These are phyloP conservation scores for Fistulifera solaris DNA, from an alignment of 108 stramenopile genomes.

Conservation along the genomic window DNA sequence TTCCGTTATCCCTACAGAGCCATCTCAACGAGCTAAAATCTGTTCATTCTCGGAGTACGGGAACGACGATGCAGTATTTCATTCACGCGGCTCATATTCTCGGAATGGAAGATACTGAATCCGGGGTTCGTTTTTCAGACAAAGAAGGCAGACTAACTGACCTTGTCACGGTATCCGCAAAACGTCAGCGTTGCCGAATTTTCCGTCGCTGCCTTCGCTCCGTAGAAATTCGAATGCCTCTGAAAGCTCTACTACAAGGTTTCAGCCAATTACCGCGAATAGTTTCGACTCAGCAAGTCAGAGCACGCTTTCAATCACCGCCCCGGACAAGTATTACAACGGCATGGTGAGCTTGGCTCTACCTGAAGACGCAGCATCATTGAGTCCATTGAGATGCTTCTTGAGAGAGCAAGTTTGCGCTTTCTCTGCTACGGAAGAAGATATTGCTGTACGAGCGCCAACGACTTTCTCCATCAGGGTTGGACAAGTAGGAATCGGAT, in stretches of 20 bases:
- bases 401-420: conserved; percentile 77
- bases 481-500: conserved; percentile 27
- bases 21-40: conserved; percentile 57
- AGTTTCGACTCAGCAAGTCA: too few species aligned
- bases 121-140: conserved; percentile 45
- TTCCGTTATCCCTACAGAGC: conserved; percentile 57
- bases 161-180: background rate
- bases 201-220: too few species aligned
- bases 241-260: background rate
- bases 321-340: conserved; percentile 23
- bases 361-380: conserved; percentile 53
- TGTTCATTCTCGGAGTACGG: conserved; percentile 60
- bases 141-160: background rate
- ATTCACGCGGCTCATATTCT: conserved; percentile 61
- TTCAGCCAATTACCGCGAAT: background rate
- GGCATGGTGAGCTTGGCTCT: conserved; percentile 51
- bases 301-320: background rate
- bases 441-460: conserved; percentile 81
- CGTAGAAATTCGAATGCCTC: too few species aligned
- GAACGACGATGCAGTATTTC: conserved; percentile 87
- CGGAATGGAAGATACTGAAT: conserved; percentile 67
- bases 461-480: conserved; percentile 74
- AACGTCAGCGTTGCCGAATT: too few species aligned
- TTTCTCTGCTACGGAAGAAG: conserved; percentile 73
- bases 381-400: conserved; percentile 82